A percentile compares a stretch with the other conserved stretches of the same genome.
phyloP scores from a whole-genome alignment of 2,329 filamentous ascomycete genomes.

The Fusarium algeriense region DNA sequence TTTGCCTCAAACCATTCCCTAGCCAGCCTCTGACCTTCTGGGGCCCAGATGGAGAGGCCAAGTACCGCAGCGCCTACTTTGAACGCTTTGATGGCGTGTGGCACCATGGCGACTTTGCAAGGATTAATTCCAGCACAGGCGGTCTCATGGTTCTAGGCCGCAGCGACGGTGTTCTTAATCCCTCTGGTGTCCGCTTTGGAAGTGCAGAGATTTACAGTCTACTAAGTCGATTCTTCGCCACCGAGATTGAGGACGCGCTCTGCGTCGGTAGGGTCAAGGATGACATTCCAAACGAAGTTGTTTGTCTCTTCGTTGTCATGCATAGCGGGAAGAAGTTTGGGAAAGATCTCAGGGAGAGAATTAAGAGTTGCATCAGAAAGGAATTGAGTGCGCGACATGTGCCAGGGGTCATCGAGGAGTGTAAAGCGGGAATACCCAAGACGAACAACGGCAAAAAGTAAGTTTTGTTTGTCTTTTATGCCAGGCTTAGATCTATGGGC shows the following conservation, averaged over 20 bases:
- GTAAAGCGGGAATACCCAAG: slow-evolving; percentile 83
- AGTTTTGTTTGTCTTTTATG: slow-evolving; percentile 52
- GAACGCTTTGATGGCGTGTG: slow-evolving; percentile 80
- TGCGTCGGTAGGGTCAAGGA: slow-evolving; percentile 82
- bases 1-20: slow-evolving; percentile 88
- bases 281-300: slow-evolving; percentile 81
- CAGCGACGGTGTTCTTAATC: slow-evolving; percentile 93
- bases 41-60: slow-evolving; percentile 71
- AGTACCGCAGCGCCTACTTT: slow-evolving; percentile 89
- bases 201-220: slow-evolving; percentile 97
- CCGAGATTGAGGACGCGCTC: slow-evolving; percentile 84
- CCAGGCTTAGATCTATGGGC: neutral
- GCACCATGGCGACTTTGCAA: slow-evolving; percentile 95
- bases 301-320: slow-evolving; percentile 90
- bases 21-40: slow-evolving; percentile 93
- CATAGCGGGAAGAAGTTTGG: slow-evolving; percentile 67
- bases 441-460: slow-evolving; percentile 96
- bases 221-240: slow-evolving; percentile 82
- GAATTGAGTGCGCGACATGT: slow-evolving; percentile 93
- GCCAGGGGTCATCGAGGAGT: slow-evolving; percentile 83
- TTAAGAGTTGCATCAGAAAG: slow-evolving; percentile 76
- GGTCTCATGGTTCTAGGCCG: slow-evolving; percentile 91
- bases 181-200: slow-evolving; percentile 89
- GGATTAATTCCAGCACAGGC: slow-evolving; percentile 75
- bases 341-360: slow-evolving; percentile 69